Evolutionary conservation across 208 protist species (phyloP), one percentile per base, ranked within the genome.

Genomic region (Trypanosoma scelopori): DNA sequence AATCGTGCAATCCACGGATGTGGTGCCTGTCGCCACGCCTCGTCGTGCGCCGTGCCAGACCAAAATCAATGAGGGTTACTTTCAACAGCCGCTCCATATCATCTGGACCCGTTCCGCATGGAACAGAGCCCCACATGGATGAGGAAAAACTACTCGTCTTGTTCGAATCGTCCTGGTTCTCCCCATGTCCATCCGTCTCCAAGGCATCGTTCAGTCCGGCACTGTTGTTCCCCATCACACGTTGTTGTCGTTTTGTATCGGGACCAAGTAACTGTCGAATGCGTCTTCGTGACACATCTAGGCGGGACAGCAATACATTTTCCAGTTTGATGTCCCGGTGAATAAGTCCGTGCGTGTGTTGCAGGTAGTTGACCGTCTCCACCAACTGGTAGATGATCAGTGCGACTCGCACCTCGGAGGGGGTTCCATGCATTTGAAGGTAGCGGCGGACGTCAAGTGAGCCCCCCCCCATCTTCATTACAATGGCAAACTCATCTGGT

Each of bases 251-350:
- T 62, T 71, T 58, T 20, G 77, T 52, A 46, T 55, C 25, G 13
- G 35, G 20, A 16, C 73, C 82, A 37, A 92, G 74, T 22, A 84
- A 68, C 59, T 87, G 46, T 35, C 46, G 46, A 46, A 92, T 81
- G 42, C 68, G 63, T 15, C 69, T 47, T 25, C 61, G 49, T 5
- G 81, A 59, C 23, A 78, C 69, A 53, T 86, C 78, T 0, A 75
- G 55, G 42, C 70, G 66, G 1, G 84, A 91, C 37, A 91, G 64
- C 28, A 94, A 68, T 3, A 94, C 22, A 51, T 94, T 94, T 50
- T 94, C 84, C 48, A 91, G 59, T 61, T 94, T 94, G 57, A 94
- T 94, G 69, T 94, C 87, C 22, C 87, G 82, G 57, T 94, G 87
- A 20, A 94, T 74, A 27, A 94, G 59, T 5, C 84, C 84, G 32